Percentiles rank a stretch among this genome's conserved stretches.
These are phyloP conservation scores for Elongisporangium anandrum DNA, from an alignment of 352 stramenopile species.

Conservation along the genomic window DNA sequence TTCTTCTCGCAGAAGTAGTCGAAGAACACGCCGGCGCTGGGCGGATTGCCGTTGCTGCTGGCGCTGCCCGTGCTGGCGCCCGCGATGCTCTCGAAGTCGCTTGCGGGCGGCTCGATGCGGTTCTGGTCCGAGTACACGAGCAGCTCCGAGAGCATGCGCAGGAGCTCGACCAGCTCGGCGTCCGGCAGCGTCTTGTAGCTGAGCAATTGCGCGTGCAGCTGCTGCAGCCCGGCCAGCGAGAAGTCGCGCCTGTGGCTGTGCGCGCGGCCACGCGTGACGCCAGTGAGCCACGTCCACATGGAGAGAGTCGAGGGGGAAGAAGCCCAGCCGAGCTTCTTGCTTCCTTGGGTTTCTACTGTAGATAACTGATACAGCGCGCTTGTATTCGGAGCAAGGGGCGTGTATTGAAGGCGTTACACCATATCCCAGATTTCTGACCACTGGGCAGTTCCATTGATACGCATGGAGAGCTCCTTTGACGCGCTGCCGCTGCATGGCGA, in stretches of 20 bases:
- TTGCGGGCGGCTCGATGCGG: constrained; percentile 17
- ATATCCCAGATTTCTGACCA: background rate
- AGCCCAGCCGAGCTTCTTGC: background rate
- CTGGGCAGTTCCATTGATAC: background rate
- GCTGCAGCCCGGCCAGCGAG: constrained; percentile 62
- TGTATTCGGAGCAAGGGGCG: too few species aligned
- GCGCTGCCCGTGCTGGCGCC: constrained; percentile 1
- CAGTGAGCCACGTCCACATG: constrained; percentile 47
- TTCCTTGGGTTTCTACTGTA: background rate
- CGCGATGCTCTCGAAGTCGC: constrained; percentile 9
- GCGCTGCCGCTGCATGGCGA: constrained; percentile 58
- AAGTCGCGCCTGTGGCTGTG: constrained; percentile 39
- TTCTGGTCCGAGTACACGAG: constrained; percentile 89
- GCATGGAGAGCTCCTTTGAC: constrained; percentile 12
- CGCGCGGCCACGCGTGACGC: constrained; percentile 6
- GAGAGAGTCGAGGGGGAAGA: background rate
- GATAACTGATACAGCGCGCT: background rate
- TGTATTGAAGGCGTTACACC: background rate
- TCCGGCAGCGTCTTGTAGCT: constrained; percentile 53
- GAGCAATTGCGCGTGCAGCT: constrained; percentile 70
- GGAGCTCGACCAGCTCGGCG: constrained; percentile 73
- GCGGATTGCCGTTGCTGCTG: constrained; percentile 4
- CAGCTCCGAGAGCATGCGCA: constrained; percentile 80
- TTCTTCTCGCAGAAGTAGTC: constrained; percentile 98
- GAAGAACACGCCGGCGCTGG: constrained; percentile 77